Percentiles rank a stretch among this genome's conserved stretches.
Evolutionary conservation across 768 basidiomycete species (phyloP).

Genomic region (Termitomyces sp.): DNA sequence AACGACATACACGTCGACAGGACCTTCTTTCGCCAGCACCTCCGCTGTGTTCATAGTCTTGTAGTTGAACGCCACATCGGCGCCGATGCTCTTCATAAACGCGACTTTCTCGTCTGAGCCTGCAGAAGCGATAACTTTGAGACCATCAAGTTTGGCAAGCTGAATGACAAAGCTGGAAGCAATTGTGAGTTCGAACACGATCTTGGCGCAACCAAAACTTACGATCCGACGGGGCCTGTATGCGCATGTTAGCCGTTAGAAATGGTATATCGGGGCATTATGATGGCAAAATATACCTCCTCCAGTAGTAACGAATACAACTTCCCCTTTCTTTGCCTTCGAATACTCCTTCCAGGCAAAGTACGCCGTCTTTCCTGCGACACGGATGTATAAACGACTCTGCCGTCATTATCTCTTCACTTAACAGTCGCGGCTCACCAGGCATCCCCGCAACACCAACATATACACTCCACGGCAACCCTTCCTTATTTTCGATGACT

Average conservation of each 20-base stretch:
- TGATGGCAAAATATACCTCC: slow-evolving; percentile 20
- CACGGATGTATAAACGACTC: neutral
- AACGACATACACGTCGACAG: slow-evolving; percentile 33
- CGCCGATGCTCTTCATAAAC: slow-evolving; percentile 55
- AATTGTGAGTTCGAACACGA: neutral
- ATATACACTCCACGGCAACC: slow-evolving; percentile 43
- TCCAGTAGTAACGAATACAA: slow-evolving; percentile 34
- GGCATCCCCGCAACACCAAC: slow-evolving; percentile 53
- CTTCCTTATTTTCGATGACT: slow-evolving; percentile 34
- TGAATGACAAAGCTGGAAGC: slow-evolving; percentile 39
- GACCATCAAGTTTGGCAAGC: slow-evolving; percentile 43
- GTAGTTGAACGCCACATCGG: slow-evolving; percentile 71
- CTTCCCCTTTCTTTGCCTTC: slow-evolving; percentile 34
- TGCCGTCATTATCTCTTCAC: too few species aligned
- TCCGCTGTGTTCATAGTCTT: slow-evolving; percentile 52
- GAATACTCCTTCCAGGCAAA: slow-evolving; percentile 37
- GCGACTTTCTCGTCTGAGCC: slow-evolving; percentile 72
- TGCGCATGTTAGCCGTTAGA: neutral
- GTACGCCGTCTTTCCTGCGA: slow-evolving; percentile 32
- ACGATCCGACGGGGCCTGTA: slow-evolving; percentile 42
- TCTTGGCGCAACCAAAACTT: neutral
- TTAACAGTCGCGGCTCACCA: slow-evolving; percentile 26
- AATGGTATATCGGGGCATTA: neutral
- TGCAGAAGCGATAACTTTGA: slow-evolving; percentile 66
- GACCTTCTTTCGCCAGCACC: slow-evolving; percentile 50